Evolutionary conservation across 2,329 filamentous ascomycete genomes (phyloP), one percentile per base, ranked within the genome.

Genomic region (Claviceps lovelessii): DNA sequence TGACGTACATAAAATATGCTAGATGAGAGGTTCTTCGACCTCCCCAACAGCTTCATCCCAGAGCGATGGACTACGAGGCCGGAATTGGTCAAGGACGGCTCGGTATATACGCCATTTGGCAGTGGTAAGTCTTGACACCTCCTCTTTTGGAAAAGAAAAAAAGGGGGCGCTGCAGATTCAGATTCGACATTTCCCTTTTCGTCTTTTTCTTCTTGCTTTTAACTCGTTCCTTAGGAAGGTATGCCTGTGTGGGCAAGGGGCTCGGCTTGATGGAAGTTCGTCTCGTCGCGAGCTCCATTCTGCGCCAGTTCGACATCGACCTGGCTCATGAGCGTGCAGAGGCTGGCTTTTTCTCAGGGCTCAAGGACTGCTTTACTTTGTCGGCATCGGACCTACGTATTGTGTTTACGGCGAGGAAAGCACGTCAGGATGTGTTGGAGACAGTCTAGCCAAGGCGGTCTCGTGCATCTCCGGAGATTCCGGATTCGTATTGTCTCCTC

Each of bases 221-320:
- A 17, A 47, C 11, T 7, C 8, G 23, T 31, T 35, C 19, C 39
- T 35, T 13, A 67, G 67, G 68, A 3, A 62, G 59, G 1, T 66
- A 66, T 50, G 64, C 65, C 5, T 71, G 69, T 45, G 65, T 66
- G 1, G 70, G 70, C 1, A 70, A 69, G 55, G 63, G 66, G 54
- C 60, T 72, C 1, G 69, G 62, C 0, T 56, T 71, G 42, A 67
- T 69, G 62, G 67, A 70, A 53, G 45, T 68, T 28, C 56, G 54
- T 39, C 52, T 53, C 28, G 42, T 53, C 44, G 39, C 52, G 19
- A 39, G 46, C 52, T 41, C 13, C 8, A 53, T 53, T 15, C 52
- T 53, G 44, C 42, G 44, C 31, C 31, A 39, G 7, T 53, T 53
- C 15, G 52, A 53, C 52, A 31, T 53, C 9, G 31, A 46, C 13